Evolutionary conservation across 257 asterid genomes (phyloP).

Genomic region (Leonotis leonurus): DNA sequence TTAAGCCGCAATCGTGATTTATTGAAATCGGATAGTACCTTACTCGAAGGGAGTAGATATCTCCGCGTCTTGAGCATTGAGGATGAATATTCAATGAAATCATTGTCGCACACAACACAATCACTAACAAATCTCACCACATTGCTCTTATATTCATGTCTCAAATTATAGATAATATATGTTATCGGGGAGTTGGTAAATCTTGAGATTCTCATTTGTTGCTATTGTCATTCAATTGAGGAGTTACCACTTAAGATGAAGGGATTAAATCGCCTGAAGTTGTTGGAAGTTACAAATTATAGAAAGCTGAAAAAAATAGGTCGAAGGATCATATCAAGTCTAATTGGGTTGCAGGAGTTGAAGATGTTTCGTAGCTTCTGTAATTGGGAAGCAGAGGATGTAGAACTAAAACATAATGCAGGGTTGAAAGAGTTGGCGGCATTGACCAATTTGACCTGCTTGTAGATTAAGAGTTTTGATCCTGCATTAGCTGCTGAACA

Average conservation of each 20-base stretch:
- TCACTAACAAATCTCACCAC: neutral
- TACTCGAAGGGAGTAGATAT: neutral
- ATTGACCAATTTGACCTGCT: neutral
- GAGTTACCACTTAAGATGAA: neutral
- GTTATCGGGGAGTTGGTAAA: neutral
- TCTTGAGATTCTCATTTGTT: neutral
- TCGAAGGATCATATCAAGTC: neutral
- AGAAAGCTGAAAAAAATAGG: neutral
- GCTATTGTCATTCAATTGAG: neutral
- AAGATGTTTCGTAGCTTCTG: neutral
- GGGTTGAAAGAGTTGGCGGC: neutral
- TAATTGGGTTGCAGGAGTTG: neutral
- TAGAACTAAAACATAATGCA: neutral
- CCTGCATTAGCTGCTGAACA: neutral
- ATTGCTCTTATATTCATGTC: neutral
- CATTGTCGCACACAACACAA: neutral
- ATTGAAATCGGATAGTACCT: neutral
- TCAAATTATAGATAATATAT: neutral
- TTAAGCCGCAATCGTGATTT: no score
- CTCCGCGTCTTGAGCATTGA: neutral
- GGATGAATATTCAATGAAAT: neutral
- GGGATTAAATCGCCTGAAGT: neutral
- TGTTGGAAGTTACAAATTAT: neutral
- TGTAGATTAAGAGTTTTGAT: neutral
- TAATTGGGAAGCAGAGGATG: neutral